Base-by-base conservation (phyloP, 2,329 filamentous ascomycete species). In the Nannizziopsis barbatae region DNA sequence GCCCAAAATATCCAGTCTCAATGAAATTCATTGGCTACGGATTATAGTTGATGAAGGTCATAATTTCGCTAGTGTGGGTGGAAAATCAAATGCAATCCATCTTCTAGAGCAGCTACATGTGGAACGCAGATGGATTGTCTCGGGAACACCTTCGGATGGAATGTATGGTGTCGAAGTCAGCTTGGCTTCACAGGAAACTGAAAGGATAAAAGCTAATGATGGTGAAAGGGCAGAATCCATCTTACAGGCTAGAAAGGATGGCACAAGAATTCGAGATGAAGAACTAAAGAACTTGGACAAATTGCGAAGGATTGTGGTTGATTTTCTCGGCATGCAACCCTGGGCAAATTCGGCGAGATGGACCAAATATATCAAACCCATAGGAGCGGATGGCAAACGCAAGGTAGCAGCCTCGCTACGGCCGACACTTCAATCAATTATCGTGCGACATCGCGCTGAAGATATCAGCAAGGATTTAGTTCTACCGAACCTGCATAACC, bases 31-130 rank as follows among this genome's bases (percentile, higher is more conserved):
- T 56, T 95, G 90, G 75, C 82, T 95, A 57, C 76, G 90, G 1
- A 81, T 93, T 41, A 89, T 96, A 40, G 83, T 94, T 14, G 90
- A 96, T 55, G 90, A 95, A 71, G 90, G 90, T 0, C 88, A 95
- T 62, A 84, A 77, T 51, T 81, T 95, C 50, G 86, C 86, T 0
- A 83, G 84, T 33, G 77, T 76, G 5, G 69, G 70, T 8, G 71
- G 70, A 45, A 78, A 73, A 55, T 86, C 79, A 1, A 75, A 71
- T 40, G 75, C 78, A 30, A 71, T 76, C 4, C 62, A 73, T 12
- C 69, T 81, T 7, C 67, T 79, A 4, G 66, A 74, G 32, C 67
- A 72, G 44, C 70, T 81, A 18, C 64, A 66, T 39, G 62, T 87
- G 12, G 81, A 87, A 41, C 77, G 86, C 14, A 79, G 84, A 8